These are phyloP conservation scores for Talaromyces sp. DNA, from an alignment of 2,329 filamentous ascomycete genomes.

Conservation along the genomic window DNA sequence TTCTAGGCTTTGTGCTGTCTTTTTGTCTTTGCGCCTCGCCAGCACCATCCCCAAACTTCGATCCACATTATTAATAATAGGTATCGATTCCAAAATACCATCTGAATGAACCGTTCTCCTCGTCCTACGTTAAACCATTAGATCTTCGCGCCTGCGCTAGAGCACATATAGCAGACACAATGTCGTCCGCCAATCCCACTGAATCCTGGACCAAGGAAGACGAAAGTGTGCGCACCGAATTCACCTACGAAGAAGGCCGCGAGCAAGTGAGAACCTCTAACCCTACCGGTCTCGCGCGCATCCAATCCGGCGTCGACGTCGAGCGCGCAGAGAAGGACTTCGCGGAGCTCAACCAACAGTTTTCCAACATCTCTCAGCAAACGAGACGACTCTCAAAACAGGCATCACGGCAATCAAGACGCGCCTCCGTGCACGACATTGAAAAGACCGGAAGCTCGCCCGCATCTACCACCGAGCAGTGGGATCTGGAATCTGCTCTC, in stretches of 20 bases:
- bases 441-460: constrained; percentile 54
- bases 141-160: not conserved
- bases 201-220: constrained; percentile 12
- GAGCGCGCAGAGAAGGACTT: constrained; percentile 46
- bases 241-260: constrained; percentile 15
- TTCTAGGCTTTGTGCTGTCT: not conserved
- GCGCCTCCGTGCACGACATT: constrained; percentile 44
- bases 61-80: not conserved
- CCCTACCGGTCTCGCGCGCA: constrained; percentile 25
- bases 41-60: not conserved
- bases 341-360: constrained; percentile 38
- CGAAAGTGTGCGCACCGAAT: constrained; percentile 1
- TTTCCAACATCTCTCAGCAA: constrained; percentile 38
- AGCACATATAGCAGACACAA: not conserved
- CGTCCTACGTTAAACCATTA: not conserved
- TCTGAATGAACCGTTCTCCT: not conserved
- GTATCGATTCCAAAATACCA: not conserved
- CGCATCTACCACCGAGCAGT: constrained; percentile 53
- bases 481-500: constrained; percentile 72
- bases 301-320: constrained; percentile 43
- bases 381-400: constrained; percentile 36
- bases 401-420: constrained; percentile 28
- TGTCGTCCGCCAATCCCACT: not conserved
- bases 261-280: constrained; percentile 17
- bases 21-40: not conserved